Evolutionary conservation across 306 rosid genomes (phyloP), one percentile per base, ranked within the genome.

Genomic region (Vicia villosa): DNA sequence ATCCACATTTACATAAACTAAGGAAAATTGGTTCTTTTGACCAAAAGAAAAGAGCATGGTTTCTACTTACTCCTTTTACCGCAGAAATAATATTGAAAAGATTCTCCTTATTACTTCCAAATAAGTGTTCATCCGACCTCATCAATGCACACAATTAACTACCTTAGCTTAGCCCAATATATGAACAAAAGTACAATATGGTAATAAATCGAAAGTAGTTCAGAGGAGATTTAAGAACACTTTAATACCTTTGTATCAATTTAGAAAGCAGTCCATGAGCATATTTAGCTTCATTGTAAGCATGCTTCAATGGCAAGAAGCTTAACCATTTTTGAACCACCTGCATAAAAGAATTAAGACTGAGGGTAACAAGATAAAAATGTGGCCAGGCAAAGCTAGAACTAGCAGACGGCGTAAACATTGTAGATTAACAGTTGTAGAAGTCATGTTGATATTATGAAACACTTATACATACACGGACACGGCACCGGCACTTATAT

Each of bases 71-170:
- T 21, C 52, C 14, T 9, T 3, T 40, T 10, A 73, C 20, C 34
- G 52, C 10, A 13, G 45, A 22, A 38, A 42, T 5, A 21, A 55
- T 12, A 24, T 41, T 30, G 11, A 60, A 36, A 66, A 66, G 74
- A 68, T 78, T 66, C 20, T 19, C 8, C 0, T 78, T 59, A 26
- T 73, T 34, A 20, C 13, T 49, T 45, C 82, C 82, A 72, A 59
- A 67, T 41, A 78, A 26, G 26, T 73, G 55, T 20, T 4, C 10
- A 60, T 78, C 82, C 21, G 5, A 19, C 70, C 82, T 78, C 71
- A 16, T 56, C 38, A n/a, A 56, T 21, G 5, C 13, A 55, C 54
- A 59, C 12, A 11, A 4, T 54, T 40, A 34, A 45, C 56, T 7
- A 50, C 55, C 38, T 56, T 32, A 41, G 68, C 36, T 28, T 41